Percentiles rank a stretch among this genome's conserved stretches.
Evolutionary conservation across 164 flowering plant genomes (phyloP).

Genomic region (Aristolochia fimbriata): DNA sequence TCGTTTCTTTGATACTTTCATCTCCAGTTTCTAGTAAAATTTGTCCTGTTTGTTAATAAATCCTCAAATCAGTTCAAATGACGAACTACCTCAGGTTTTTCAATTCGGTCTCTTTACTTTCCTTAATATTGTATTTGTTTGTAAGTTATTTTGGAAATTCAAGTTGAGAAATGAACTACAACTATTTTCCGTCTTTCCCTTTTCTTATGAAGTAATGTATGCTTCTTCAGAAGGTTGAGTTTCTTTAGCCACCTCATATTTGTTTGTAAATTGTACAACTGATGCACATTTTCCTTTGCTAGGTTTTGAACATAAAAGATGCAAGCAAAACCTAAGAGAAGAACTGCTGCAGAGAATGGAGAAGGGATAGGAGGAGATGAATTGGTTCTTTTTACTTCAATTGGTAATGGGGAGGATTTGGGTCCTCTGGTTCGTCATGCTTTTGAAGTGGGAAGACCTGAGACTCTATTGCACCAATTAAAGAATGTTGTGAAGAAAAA

Average conservation of each 20-base stretch:
- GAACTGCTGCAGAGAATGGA: conserved; percentile 55
- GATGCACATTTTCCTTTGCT: neutral
- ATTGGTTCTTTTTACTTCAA: conserved; percentile 52
- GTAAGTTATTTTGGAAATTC: no score
- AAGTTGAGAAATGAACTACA: no score
- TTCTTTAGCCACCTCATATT: conserved; percentile 1
- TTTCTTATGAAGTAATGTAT: no score
- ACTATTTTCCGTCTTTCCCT: no score
- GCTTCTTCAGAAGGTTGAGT: neutral
- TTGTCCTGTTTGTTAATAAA: no score
- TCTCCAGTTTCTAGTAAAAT: no score
- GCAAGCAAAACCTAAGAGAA: conserved; percentile 62
- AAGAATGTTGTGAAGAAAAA: conserved; percentile 67
- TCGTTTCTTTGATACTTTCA: no score
- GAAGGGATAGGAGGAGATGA: conserved; percentile 63
- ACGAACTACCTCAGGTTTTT: no score
- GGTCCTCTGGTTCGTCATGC: conserved; percentile 76
- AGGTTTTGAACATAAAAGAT: conserved; percentile 13
- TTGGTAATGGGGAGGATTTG: conserved; percentile 81
- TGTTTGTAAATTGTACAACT: neutral
- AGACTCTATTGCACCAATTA: conserved; percentile 65
- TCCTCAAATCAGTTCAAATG: no score
- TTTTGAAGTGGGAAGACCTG: conserved; percentile 76
- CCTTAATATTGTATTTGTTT: no score
- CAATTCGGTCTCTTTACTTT: no score